Conservation (phyloP, 352 stramenopile genomes). For the Pythium inflatum region DNA sequence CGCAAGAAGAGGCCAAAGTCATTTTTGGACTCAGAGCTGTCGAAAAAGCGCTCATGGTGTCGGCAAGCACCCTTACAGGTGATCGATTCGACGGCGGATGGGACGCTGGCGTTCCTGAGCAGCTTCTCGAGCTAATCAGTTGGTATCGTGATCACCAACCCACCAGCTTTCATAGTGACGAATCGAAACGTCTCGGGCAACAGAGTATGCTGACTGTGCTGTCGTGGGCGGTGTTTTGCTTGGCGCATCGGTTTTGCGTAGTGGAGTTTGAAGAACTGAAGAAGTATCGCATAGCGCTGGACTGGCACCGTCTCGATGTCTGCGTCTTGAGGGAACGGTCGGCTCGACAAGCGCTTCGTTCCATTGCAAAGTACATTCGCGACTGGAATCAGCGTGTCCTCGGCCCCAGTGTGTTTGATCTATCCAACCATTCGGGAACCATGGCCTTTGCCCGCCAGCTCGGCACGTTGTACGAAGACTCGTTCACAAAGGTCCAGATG, state of each 20-base stretch:
- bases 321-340: constrained; percentile 1
- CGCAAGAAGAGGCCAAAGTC: not conserved
- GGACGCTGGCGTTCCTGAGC: not conserved
- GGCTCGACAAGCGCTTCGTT: constrained; percentile 2
- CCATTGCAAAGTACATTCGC: constrained; percentile 1
- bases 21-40: not conserved
- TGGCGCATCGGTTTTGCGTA: not conserved
- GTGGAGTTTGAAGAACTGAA: not conserved
- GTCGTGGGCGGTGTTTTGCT: constrained; percentile 8
- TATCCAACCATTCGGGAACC: not conserved
- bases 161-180: not conserved
- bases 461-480: not conserved
- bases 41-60: not conserved
- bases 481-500: not conserved
- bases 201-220: constrained; percentile 7
- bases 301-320: constrained; percentile 8
- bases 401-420: constrained; percentile 8
- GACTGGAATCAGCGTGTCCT: constrained; percentile 11
- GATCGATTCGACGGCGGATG: not conserved
- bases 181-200: constrained; percentile 1
- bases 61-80: not conserved
- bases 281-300: not conserved
- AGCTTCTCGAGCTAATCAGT: not conserved
- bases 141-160: constrained; percentile 7
- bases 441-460: not conserved